Conservation (phyloP, 306 rosid genomes). For the Comarum palustre region DNA sequence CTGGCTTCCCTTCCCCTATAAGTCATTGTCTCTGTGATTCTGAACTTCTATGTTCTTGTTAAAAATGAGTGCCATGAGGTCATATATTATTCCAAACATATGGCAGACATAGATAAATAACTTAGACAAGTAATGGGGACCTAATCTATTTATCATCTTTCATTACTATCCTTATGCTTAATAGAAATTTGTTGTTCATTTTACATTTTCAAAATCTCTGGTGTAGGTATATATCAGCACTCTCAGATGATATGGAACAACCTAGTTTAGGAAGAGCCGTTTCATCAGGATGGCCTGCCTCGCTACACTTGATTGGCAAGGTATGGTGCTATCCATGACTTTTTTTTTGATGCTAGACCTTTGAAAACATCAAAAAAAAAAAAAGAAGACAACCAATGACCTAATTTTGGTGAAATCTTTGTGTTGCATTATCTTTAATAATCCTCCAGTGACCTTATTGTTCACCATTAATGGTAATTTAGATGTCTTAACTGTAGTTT, state of each 20-base stretch:
- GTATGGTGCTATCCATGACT: conserved; percentile 30
- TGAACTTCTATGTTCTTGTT: not conserved
- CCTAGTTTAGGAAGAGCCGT: conserved; percentile 55
- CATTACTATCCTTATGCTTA: conserved; percentile 3
- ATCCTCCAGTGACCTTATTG: not conserved
- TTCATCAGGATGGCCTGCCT: conserved; percentile 89
- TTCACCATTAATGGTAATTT: not conserved
- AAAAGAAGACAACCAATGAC: not conserved
- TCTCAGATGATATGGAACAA: conserved; percentile 60
- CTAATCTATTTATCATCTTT: not conserved
- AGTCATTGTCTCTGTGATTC: conserved; percentile 11
- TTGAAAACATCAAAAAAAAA: too few species aligned
- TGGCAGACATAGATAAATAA: conserved; percentile 14
- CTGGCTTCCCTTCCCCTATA: not conserved
- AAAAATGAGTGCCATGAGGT: not conserved
- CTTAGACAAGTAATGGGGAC: not conserved
- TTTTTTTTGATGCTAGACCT: not conserved
- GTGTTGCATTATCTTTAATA: not conserved
- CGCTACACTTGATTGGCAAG: conserved; percentile 95
- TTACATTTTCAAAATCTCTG: not conserved
- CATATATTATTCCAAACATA: conserved; percentile 22
- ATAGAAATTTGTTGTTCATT: not conserved
- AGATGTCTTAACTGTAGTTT: not conserved
- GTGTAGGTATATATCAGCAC: conserved; percentile 86
- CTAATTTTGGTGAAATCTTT: not conserved